Evolutionary conservation across 176 grass and related monocot species (phyloP), one percentile per base, ranked within the genome.

Genomic region (Eragrostis nindensis): DNA sequence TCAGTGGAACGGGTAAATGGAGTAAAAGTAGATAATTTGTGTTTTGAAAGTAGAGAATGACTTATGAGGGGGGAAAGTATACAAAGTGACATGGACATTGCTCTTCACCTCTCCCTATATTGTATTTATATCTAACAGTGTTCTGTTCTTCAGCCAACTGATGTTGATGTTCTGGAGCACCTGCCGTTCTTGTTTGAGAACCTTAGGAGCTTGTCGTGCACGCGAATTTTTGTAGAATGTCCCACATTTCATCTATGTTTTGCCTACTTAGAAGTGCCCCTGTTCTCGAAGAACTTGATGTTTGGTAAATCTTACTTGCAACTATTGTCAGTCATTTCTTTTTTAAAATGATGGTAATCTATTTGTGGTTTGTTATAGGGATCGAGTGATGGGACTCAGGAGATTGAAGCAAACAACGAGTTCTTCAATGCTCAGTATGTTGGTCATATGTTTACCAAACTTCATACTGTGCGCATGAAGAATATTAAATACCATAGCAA

Each of bases 391-490:
- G 62, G 62, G 32, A 39, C 16, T 18, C 30, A 65, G 32, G 62
- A 65, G 39, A 65, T 65, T 19, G 62, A 65, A 65, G 36, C 62
- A 65, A 65, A 65, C 32, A 65, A 36, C 2, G 29, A 39, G 30
- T 65, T 65, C 32, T 65, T 65, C 15, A 65, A 65, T 12, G 62
- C 32, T 19, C 62, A 65, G 32, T 39, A 15, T 36, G 30, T 17
- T 9, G 30, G 36, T 65, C 62, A 65, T 39, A 65, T 39, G 36
- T 65, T 65, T 65, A 8, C 62, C 7, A 38, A 65, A 8, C 62
- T 65, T 65, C 62, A 65, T 65, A 36, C 36, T 65, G 62, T 65
- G 14, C 62, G 36, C 19, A 65, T 65, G 62, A 65, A 65, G 62
- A 36, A 65, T 30, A 38, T 65, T 65, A 39, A 16, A 65, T 4